A percentile compares a stretch with the other conserved stretches of the same genome.
phyloP scores from a whole-genome alignment of 2,329 filamentous ascomycete species.

The Phymatotrichopsis omnivora region DNA sequence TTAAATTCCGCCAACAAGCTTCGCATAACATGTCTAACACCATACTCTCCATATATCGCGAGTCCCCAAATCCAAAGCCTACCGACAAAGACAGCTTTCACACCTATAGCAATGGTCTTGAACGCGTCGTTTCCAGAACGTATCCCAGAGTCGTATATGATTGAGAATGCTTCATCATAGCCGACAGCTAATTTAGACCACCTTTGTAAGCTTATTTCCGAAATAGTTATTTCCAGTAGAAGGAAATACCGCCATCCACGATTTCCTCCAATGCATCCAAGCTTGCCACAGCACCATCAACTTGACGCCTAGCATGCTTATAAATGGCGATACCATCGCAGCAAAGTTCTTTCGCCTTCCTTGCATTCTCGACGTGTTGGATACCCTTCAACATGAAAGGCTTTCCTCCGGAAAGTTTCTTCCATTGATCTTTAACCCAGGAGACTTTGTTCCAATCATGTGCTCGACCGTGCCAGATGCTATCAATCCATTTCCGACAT shows the following conservation, averaged over 20 bases:
- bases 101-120: constrained; percentile 38
- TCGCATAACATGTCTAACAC: constrained; percentile 53
- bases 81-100: constrained; percentile 45
- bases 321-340: constrained; percentile 38
- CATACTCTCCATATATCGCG: constrained; percentile 49
- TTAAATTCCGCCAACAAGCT: constrained; percentile 52
- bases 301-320: constrained; percentile 39
- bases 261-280: constrained; percentile 36
- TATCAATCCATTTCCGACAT: constrained; percentile 53
- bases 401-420: constrained; percentile 46
- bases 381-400: constrained; percentile 40
- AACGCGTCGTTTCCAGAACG: constrained; percentile 37
- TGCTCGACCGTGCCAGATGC: constrained; percentile 53
- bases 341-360: constrained; percentile 30
- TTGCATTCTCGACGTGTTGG: constrained; percentile 37
- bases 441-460: constrained; percentile 54
- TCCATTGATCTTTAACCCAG: constrained; percentile 53
- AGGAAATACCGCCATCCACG: constrained; percentile 38
- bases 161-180: constrained; percentile 41
- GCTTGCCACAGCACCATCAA: constrained; percentile 31
- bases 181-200: constrained; percentile 45
- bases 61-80: constrained; percentile 52
- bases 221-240: too few species aligned
- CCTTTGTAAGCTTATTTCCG: too few species aligned
- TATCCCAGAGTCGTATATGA: constrained; percentile 53